Percentiles rank a stretch among this genome's conserved stretches.
Evolutionary conservation across 257 asterid species (phyloP).

Genomic region (Paraleonurus japonicus): DNA sequence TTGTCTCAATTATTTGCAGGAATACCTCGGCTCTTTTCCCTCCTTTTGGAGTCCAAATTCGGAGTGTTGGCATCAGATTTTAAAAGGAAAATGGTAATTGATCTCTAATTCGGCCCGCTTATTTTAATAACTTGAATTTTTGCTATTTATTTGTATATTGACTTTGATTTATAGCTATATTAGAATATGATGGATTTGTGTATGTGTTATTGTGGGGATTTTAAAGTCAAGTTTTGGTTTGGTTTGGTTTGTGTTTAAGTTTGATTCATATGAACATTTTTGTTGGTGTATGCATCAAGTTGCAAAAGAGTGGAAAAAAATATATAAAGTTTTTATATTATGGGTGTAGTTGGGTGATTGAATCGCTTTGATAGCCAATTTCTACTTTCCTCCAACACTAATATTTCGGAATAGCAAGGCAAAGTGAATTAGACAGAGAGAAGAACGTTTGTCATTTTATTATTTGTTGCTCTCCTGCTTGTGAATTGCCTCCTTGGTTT

Average conservation of each 20-base stretch:
- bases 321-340: not conserved
- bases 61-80: not conserved
- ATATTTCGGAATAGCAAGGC: not conserved
- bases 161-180: not conserved
- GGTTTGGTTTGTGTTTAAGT: not conserved
- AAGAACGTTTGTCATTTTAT: not conserved
- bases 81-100: constrained; percentile 22
- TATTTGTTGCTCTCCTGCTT: constrained; percentile 3
- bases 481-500: not conserved
- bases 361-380: not conserved
- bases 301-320: not conserved
- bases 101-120: not conserved
- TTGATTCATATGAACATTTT: not conserved
- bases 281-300: not conserved
- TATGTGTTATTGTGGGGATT: not conserved
- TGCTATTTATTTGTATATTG: not conserved
- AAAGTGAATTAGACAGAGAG: not conserved
- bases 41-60: not conserved
- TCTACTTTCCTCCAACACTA: not conserved
- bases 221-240: not conserved
- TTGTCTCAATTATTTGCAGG: constrained; percentile 19
- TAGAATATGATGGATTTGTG: not conserved
- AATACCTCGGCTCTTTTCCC: not conserved
- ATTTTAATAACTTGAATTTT: not conserved
- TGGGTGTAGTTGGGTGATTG: not conserved